Percentiles rank a stretch among this genome's conserved stretches.
phyloP scores from a whole-genome alignment of 495 filamentous ascomycete genomes.

The Parathielavia appendiculata region DNA sequence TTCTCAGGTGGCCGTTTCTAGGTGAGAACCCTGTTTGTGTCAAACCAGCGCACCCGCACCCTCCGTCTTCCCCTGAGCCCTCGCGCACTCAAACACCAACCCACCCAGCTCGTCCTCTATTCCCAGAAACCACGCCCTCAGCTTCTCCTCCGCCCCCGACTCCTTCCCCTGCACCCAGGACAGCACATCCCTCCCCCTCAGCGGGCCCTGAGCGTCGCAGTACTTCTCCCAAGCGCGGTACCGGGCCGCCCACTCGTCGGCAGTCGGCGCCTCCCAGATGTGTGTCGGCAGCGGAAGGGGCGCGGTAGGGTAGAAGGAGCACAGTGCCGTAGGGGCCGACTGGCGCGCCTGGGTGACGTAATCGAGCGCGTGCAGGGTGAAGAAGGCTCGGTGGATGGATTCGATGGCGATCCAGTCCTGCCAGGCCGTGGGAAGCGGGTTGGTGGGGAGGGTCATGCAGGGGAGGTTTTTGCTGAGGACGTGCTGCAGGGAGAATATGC shows the following conservation, averaged over 20 bases:
- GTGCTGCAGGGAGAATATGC: not conserved
- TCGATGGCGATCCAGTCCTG: conserved; percentile 6
- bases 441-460: not conserved
- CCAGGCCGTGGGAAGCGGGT: not conserved
- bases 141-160: not conserved
- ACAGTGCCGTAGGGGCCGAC: not conserved
- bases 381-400: too few relatives aligned
- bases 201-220: not conserved
- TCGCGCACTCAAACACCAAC: not conserved
- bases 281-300: not conserved
- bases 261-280: conserved; percentile 4
- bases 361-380: not conserved
- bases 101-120: not conserved
- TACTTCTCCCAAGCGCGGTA: conserved; percentile 1
- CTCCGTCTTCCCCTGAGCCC: not conserved
- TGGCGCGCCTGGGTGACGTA: conserved; percentile 5
- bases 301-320: not conserved
- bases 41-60: not conserved
- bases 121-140: not conserved
- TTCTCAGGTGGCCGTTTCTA: too few relatives aligned
- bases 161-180: not conserved
- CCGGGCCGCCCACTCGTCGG: not conserved
- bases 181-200: not conserved
- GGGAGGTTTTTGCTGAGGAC: not conserved
- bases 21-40: too few relatives aligned